phyloP scores from a whole-genome alignment of 139 green algal species.

The Chlamydomonas sphaeroides region DNA sequence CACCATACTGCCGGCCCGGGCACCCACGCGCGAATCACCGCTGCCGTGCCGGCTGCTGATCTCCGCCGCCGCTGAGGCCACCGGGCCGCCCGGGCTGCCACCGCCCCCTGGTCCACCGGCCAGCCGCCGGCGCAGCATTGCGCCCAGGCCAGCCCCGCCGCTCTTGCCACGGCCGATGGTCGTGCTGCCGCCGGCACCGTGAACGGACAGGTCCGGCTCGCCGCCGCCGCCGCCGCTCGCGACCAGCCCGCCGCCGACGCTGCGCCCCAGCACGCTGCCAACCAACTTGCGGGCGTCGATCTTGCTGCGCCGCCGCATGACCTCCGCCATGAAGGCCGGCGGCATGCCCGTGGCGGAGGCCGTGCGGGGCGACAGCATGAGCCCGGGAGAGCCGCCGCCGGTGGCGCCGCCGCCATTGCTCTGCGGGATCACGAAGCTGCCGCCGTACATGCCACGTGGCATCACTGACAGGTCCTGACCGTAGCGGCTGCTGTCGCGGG shows the following conservation, averaged over 20 bases:
- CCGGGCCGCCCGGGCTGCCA: background rate
- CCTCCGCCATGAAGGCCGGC: constrained; percentile 5
- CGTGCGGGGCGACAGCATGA: background rate
- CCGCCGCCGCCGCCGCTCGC: background rate
- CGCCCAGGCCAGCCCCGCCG: background rate
- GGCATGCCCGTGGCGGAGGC: constrained; percentile 15
- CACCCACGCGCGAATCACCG: background rate
- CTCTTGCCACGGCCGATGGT: too few species aligned
- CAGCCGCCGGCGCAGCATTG: background rate
- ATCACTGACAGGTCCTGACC: too few species aligned
- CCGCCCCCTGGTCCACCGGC: too few species aligned
- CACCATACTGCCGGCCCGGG: too few species aligned
- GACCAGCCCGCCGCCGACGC: background rate
- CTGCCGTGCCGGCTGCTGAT: background rate
- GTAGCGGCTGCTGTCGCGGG: too few species aligned
- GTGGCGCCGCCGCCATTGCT: background rate
- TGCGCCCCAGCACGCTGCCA: background rate
- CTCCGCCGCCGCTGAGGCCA: background rate
- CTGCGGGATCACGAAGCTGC: background rate
- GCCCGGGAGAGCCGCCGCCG: background rate
- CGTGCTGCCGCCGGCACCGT: background rate
- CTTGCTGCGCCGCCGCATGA: background rate
- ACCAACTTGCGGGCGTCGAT: background rate
- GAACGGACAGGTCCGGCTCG: background rate
- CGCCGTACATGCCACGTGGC: too few species aligned